Conservation (phyloP, 768 basidiomycete species). For the Boletellus sp. region DNA sequence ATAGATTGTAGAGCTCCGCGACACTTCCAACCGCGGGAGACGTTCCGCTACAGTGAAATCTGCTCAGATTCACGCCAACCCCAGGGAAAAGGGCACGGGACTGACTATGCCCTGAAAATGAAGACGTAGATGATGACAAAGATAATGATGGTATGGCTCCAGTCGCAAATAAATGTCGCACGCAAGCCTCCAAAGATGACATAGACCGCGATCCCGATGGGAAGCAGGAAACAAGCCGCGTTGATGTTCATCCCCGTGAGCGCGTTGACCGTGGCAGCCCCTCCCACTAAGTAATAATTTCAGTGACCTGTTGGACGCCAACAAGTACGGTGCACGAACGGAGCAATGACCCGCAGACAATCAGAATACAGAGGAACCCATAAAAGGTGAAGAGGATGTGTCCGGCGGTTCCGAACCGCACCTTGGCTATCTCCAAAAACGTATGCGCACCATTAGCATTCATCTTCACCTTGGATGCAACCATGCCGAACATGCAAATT, state of each 20-base stretch:
- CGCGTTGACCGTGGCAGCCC: constrained; percentile 43
- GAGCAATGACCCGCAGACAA: constrained; percentile 49
- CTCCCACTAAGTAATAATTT: constrained; percentile 33
- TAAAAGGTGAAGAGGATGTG: constrained; percentile 54
- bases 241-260: constrained; percentile 44
- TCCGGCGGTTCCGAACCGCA: constrained; percentile 43
- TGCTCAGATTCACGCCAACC: background rate
- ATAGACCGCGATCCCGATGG: constrained; percentile 42
- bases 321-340: constrained; percentile 28
- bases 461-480: constrained; percentile 55
- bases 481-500: constrained; percentile 49
- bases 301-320: background rate
- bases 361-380: constrained; percentile 46
- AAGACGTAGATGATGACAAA: constrained; percentile 40
- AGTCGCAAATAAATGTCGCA: constrained; percentile 44
- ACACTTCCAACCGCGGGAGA: constrained; percentile 38
- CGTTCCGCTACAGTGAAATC: constrained; percentile 28
- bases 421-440: constrained; percentile 54
- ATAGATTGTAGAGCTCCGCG: constrained; percentile 43
- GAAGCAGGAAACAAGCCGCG: constrained; percentile 45
- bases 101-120: constrained; percentile 32
- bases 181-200: constrained; percentile 41
- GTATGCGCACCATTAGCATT: constrained; percentile 58
- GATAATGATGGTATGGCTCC: constrained; percentile 44
- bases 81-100: background rate